These are phyloP conservation scores for Lizonia empirigonia DNA, from an alignment of 2,329 filamentous ascomycete species.

Conservation along the genomic window DNA sequence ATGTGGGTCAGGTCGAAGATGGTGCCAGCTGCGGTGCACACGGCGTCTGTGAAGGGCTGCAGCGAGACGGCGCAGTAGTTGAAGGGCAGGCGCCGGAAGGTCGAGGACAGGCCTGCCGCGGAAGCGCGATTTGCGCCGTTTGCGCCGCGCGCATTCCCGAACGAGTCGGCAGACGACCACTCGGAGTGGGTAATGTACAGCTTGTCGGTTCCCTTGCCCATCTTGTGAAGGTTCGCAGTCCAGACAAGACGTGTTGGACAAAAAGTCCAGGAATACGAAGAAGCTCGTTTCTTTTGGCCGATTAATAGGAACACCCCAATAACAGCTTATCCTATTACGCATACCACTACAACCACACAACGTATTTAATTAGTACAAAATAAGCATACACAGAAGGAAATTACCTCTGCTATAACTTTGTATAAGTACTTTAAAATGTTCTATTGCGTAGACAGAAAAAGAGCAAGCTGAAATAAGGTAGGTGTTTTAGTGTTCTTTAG, in stretches of 20 bases:
- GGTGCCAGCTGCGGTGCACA: conserved; percentile 84
- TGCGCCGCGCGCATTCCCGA: conserved; percentile 77
- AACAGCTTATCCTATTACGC: no score
- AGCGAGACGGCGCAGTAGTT: conserved; percentile 97
- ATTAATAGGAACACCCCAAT: no score
- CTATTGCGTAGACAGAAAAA: no score
- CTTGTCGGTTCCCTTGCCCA: conserved; percentile 52
- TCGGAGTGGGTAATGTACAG: conserved; percentile 89
- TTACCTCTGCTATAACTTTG: no score
- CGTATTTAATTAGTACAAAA: no score
- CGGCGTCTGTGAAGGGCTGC: conserved; percentile 92
- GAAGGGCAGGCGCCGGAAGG: conserved; percentile 90
- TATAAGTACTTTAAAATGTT: no score
- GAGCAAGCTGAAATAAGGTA: no score
- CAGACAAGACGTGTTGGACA: neutral
- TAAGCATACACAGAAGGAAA: no score
- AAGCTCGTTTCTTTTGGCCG: no score
- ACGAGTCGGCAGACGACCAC: conserved; percentile 91
- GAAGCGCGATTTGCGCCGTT: conserved; percentile 63
- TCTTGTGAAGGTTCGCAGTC: conserved; percentile 18
- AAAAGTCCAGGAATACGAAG: conserved; percentile 19
- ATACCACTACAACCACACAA: no score
- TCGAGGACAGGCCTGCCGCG: conserved; percentile 57
- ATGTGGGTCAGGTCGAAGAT: conserved; percentile 98
- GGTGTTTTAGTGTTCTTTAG: no score